phyloP scores from a whole-genome alignment of 306 rosid species.

The Dicorynia guianensis region DNA sequence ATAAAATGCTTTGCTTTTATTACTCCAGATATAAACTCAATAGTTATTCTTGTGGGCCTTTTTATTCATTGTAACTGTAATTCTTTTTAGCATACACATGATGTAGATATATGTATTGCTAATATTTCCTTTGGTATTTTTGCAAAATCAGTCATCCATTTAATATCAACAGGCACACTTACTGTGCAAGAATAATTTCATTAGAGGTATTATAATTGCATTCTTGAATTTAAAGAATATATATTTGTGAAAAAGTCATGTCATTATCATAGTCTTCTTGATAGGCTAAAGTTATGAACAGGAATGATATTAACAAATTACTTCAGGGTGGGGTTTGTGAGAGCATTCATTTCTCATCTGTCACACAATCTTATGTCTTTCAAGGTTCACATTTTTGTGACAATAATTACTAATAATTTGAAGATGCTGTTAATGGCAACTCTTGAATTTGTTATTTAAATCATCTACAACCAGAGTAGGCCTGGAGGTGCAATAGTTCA shows the following conservation, averaged over 20 bases:
- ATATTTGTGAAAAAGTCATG: neutral
- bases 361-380: neutral
- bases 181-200: conserved; percentile 27
- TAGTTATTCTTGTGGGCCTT: neutral
- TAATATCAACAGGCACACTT: conserved; percentile 25
- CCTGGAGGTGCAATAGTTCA: neutral
- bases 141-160: conserved; percentile 33
- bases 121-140: conserved; percentile 33
- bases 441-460: too few relatives aligned
- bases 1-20: neutral
- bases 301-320: neutral
- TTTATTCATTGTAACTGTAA: conserved; percentile 7
- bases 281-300: neutral
- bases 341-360: neutral
- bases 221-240: conserved; percentile 13
- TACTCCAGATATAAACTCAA: neutral
- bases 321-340: neutral
- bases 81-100: neutral
- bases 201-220: conserved; percentile 32
- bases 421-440: neutral
- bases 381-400: neutral
- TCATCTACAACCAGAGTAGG: neutral
- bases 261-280: neutral
- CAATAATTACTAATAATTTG: neutral
- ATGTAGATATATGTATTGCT: neutral